These are phyloP conservation scores for Pleurotus ostreatus DNA, from an alignment of 768 basidiomycete genomes.

Conservation along the genomic window DNA sequence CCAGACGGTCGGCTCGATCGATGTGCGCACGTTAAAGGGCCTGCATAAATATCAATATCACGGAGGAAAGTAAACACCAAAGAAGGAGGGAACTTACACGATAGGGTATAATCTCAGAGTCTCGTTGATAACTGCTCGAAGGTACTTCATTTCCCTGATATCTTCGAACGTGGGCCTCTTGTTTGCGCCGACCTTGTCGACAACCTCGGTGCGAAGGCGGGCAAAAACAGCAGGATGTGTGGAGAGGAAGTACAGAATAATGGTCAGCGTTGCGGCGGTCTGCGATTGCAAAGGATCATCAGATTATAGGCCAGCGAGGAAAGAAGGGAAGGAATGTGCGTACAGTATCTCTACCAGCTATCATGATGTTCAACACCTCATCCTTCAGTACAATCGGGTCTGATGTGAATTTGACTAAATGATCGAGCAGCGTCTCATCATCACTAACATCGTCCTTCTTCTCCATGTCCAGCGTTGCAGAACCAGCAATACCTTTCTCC, in stretches of 20 bases:
- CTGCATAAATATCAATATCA: slow-evolving; percentile 15
- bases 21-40: slow-evolving; percentile 48
- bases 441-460: slow-evolving; percentile 32
- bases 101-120: slow-evolving; percentile 54
- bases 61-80: background rate
- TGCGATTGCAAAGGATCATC: background rate
- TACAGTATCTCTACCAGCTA: slow-evolving; percentile 42
- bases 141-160: slow-evolving; percentile 58
- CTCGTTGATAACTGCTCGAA: slow-evolving; percentile 64
- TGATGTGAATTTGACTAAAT: slow-evolving; percentile 48
- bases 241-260: slow-evolving; percentile 42
- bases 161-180: slow-evolving; percentile 51
- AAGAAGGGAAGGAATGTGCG: background rate
- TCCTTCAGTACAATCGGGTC: slow-evolving; percentile 44
- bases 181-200: slow-evolving; percentile 43
- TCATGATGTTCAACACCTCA: slow-evolving; percentile 38
- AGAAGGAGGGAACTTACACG: slow-evolving; percentile 30
- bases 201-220: slow-evolving; percentile 53
- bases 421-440: slow-evolving; percentile 49
- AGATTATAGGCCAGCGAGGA: background rate
- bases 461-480: slow-evolving; percentile 12
- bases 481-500: slow-evolving; percentile 7
- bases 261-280: slow-evolving; percentile 40
- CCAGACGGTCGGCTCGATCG: slow-evolving; percentile 44
- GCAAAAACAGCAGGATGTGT: slow-evolving; percentile 42